Percentiles rank a stretch among this genome's conserved stretches.
Conservation (phyloP, 495 filamentous ascomycete genomes). For the Viridothelium virens region DNA sequence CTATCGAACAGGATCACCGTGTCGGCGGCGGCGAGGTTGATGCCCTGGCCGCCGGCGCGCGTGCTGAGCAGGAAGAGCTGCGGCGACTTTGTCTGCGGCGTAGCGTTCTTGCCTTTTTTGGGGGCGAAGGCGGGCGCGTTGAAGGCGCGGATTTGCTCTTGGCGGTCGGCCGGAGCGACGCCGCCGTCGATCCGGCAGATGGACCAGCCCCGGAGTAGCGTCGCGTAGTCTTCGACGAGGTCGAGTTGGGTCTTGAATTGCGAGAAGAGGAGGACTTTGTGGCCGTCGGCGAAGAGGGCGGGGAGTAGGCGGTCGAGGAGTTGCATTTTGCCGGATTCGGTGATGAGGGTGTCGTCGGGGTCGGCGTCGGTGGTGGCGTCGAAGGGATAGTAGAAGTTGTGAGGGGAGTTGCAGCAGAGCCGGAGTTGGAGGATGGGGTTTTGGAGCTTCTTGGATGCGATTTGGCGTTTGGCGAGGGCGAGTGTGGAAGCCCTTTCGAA, state of each 20-base stretch:
- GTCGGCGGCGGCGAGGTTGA: constrained; percentile 70
- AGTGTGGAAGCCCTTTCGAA: constrained; percentile 62
- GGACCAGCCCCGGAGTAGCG: constrained; percentile 61
- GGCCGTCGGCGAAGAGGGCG: constrained; percentile 60
- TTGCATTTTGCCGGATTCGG: constrained; percentile 88
- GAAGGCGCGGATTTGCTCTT: constrained; percentile 75
- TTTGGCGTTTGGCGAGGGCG: constrained; percentile 75
- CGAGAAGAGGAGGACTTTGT: constrained; percentile 93
- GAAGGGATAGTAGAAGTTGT: constrained; percentile 96
- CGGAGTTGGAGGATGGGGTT: constrained; percentile 92
- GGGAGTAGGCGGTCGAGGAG: constrained; percentile 82
- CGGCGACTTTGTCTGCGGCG: not conserved
- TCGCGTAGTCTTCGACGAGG: constrained; percentile 79
- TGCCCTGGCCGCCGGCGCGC: constrained; percentile 87
- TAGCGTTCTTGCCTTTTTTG: constrained; percentile 3
- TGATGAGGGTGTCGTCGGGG: constrained; percentile 72
- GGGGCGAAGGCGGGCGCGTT: constrained; percentile 44
- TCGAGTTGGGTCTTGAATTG: constrained; percentile 94
- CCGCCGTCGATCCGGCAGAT: constrained; percentile 87
- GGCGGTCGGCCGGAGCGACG: constrained; percentile 73
- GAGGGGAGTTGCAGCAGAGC: constrained; percentile 83
- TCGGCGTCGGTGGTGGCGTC: constrained; percentile 36
- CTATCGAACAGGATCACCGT: constrained; percentile 69
- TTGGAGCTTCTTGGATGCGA: constrained; percentile 85
- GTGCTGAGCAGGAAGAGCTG: constrained; percentile 85